Percentiles rank a stretch among this genome's conserved stretches.
Conservation (phyloP, 176 grass and related monocot genomes). For the Aegilops speltoides region DNA sequence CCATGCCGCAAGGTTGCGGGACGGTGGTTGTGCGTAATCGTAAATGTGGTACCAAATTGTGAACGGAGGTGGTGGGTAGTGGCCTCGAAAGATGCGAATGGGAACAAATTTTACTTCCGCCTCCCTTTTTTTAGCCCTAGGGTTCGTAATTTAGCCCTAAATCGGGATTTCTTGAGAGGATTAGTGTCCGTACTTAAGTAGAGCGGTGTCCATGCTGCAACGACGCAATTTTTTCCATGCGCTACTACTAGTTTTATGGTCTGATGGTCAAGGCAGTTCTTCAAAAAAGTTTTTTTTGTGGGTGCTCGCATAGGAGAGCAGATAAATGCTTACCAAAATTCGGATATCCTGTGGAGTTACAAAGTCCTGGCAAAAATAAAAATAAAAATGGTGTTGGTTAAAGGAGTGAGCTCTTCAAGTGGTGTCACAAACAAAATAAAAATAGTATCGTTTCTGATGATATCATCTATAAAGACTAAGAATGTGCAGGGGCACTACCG, state of each 20-base stretch:
- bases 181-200: background rate
- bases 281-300: background rate
- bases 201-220: background rate
- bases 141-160: background rate
- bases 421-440: background rate
- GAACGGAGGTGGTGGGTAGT: background rate
- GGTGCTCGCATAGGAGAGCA: background rate
- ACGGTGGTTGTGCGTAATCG: background rate
- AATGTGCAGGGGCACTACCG: background rate
- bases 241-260: background rate
- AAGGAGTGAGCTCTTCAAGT: background rate
- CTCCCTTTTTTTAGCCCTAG: background rate
- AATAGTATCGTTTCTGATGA: background rate
- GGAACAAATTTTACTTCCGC: background rate
- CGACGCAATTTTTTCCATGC: background rate
- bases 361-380: background rate
- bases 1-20: background rate
- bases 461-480: background rate
- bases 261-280: background rate
- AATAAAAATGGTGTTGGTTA: background rate
- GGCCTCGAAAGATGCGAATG: background rate
- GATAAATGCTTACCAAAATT: background rate
- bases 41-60: background rate
- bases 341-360: background rate
- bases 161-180: background rate